These are phyloP conservation scores for Ascochyta clinopodiicola DNA, from an alignment of 2,329 filamentous ascomycete genomes.

Conservation along the genomic window DNA sequence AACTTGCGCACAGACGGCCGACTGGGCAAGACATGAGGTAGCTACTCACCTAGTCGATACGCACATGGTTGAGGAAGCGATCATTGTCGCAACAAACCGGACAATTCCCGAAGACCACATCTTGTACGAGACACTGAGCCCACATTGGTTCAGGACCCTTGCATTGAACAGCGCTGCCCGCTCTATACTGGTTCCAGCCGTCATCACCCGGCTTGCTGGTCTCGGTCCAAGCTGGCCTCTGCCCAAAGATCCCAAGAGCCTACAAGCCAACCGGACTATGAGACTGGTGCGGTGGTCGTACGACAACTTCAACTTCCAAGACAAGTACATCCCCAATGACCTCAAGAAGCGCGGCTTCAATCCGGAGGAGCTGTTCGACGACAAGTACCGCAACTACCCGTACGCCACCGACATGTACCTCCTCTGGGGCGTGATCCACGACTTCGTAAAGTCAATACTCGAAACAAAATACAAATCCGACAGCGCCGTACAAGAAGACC, in stretches of 20 bases:
- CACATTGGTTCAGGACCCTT: conserved; percentile 17
- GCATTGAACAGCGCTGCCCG: conserved; percentile 15
- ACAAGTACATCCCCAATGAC: conserved; percentile 14
- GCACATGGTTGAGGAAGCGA: conserved; percentile 17
- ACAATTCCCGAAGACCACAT: conserved; percentile 16
- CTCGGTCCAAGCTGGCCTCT: conserved; percentile 6
- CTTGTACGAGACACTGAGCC: conserved; percentile 10
- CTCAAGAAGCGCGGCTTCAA: conserved; percentile 14
- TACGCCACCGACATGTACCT: conserved; percentile 16
- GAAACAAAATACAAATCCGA: conserved; percentile 14
- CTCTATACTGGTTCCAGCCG: conserved; percentile 3
- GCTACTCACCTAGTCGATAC: conserved; percentile 16
- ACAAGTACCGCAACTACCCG: conserved; percentile 17
- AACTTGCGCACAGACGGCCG: conserved; percentile 15
- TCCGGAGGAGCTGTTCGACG: background rate
- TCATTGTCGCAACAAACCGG: conserved; percentile 17
- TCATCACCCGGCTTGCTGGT: conserved; percentile 11
- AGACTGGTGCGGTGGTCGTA: conserved; percentile 8
- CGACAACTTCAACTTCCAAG: conserved; percentile 15
- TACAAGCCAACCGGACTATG: conserved; percentile 7
- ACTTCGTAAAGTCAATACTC: conserved; percentile 7
- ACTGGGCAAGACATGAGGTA: conserved; percentile 17
- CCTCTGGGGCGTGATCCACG: conserved; percentile 12
- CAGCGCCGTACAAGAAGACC: conserved; percentile 4
- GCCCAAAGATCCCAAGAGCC: background rate